Evolutionary conservation across 768 basidiomycete species (phyloP).

Genomic region (Infundibulicybe gibba): DNA sequence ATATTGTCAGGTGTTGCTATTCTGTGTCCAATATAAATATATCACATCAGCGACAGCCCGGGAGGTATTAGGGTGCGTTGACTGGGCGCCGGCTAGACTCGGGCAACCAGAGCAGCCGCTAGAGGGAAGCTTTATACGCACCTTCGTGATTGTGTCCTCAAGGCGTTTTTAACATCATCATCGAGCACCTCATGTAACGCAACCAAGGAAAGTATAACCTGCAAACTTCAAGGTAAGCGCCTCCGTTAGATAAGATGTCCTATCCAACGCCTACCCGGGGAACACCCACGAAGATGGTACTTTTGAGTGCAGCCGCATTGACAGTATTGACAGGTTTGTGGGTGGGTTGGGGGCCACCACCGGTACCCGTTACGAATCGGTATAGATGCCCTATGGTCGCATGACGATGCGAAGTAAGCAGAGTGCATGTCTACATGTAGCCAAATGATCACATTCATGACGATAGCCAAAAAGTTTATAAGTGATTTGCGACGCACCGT

Average conservation of each 20-base stretch:
- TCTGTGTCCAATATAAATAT: slow-evolving; percentile 35
- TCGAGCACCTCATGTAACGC: slow-evolving; percentile 76
- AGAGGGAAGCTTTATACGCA: slow-evolving; percentile 22
- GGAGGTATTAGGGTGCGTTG: slow-evolving; percentile 5
- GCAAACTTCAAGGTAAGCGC: slow-evolving; percentile 13
- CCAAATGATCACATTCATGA: slow-evolving; percentile 8
- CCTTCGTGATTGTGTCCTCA: slow-evolving; percentile 69
- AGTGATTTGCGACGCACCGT: slow-evolving; percentile 43
- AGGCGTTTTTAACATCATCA: slow-evolving; percentile 70
- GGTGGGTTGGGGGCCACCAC: slow-evolving; percentile 30
- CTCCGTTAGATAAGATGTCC: slow-evolving; percentile 10
- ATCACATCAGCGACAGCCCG: slow-evolving; percentile 2
- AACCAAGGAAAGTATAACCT: slow-evolving; percentile 83
- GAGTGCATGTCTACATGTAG: slow-evolving; percentile 74
- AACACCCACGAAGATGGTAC: slow-evolving; percentile 84
- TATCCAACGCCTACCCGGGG: slow-evolving; percentile 56
- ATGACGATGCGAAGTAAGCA: slow-evolving; percentile 81
- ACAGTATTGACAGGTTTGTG: slow-evolving; percentile 40
- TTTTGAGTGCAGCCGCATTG: slow-evolving; percentile 80
- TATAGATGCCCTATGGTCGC: slow-evolving; percentile 78
- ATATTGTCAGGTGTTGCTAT: slow-evolving; percentile 59
- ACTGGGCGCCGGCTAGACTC: background rate
- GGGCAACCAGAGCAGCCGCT: slow-evolving; percentile 8
- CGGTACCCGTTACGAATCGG: slow-evolving; percentile 62
- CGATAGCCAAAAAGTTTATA: slow-evolving; percentile 11